A percentile compares a stretch with the other conserved stretches of the same genome.
phyloP scores from a whole-genome alignment of 257 asterid genomes.

The Solanum paucissectum region DNA sequence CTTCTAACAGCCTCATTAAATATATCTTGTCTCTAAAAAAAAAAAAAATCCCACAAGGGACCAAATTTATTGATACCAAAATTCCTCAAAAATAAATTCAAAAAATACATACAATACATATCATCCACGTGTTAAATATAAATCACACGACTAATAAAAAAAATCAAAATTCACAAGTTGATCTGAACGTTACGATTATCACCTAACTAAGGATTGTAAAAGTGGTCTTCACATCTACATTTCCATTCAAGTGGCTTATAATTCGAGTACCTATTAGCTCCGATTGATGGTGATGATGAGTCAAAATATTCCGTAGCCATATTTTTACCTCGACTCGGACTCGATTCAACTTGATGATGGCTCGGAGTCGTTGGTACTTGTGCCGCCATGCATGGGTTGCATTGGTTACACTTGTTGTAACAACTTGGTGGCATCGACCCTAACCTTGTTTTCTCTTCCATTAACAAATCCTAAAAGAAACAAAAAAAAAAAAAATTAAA shows the following conservation, averaged over 20 bases:
- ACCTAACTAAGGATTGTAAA: constrained; percentile 54
- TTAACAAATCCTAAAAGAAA: constrained; percentile 36
- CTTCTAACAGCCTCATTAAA: constrained; percentile 7
- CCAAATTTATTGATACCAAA: background rate
- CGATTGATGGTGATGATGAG: constrained; percentile 12
- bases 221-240: constrained; percentile 75
- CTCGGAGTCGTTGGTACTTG: constrained; percentile 71
- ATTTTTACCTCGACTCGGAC: constrained; percentile 2
- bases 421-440: constrained; percentile 99
- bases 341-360: constrained; percentile 26
- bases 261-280: constrained; percentile 71
- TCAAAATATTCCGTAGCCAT: constrained; percentile 27
- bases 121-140: background rate
- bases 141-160: background rate
- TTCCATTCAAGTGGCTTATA: constrained; percentile 99
- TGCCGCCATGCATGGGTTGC: constrained; percentile 96
- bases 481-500: background rate
- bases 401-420: constrained; percentile 83
- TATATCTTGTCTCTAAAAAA: background rate
- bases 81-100: background rate
- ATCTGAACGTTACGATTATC: background rate
- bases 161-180: background rate
- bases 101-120: background rate
- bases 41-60: background rate
- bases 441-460: constrained; percentile 65